These are phyloP conservation scores for Ligustrum vulgare DNA, from an alignment of 257 asterid genomes.

Conservation along the genomic window DNA sequence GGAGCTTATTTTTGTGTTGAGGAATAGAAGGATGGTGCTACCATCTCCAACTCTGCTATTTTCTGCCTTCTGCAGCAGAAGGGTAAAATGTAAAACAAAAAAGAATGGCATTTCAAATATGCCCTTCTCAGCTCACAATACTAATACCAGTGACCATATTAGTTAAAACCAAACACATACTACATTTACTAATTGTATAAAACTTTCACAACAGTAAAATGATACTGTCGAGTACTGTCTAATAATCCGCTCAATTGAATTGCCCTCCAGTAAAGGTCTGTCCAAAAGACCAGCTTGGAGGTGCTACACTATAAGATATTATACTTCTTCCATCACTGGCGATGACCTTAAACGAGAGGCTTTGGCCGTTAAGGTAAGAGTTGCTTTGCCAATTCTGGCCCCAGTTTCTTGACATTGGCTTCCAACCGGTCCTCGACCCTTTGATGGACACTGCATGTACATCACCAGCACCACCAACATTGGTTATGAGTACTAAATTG, in stretches of 20 bases:
- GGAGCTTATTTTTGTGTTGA: too few relatives aligned
- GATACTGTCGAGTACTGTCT: not conserved
- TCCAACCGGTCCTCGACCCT: slow-evolving; percentile 82
- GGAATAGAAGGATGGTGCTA: slow-evolving; percentile 48
- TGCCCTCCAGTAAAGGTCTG: slow-evolving; percentile 84
- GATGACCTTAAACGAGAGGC: slow-evolving; percentile 80
- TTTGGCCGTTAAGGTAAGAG: slow-evolving; percentile 66
- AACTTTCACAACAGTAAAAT: not conserved
- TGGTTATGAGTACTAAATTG: slow-evolving; percentile 77
- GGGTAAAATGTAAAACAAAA: not conserved
- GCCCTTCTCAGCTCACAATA: slow-evolving; percentile 45
- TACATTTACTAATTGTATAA: not conserved
- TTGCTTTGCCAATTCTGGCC: slow-evolving; percentile 95
- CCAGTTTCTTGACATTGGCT: slow-evolving; percentile 87
- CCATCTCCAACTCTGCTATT: slow-evolving; percentile 49
- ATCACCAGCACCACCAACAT: slow-evolving; percentile 90
- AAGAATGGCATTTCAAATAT: slow-evolving; percentile 39
- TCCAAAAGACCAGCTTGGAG: slow-evolving; percentile 78
- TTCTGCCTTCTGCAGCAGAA: slow-evolving; percentile 19
- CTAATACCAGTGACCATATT: slow-evolving; percentile 37
- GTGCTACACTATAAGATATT: slow-evolving; percentile 67
- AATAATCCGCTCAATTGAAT: slow-evolving; percentile 38
- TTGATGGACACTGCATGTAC: slow-evolving; percentile 72
- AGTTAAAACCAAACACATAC: slow-evolving; percentile 5
- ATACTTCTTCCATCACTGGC: slow-evolving; percentile 73